Conservation (phyloP, 306 rosid genomes). For the Amphicarpaea edgeworthii region DNA sequence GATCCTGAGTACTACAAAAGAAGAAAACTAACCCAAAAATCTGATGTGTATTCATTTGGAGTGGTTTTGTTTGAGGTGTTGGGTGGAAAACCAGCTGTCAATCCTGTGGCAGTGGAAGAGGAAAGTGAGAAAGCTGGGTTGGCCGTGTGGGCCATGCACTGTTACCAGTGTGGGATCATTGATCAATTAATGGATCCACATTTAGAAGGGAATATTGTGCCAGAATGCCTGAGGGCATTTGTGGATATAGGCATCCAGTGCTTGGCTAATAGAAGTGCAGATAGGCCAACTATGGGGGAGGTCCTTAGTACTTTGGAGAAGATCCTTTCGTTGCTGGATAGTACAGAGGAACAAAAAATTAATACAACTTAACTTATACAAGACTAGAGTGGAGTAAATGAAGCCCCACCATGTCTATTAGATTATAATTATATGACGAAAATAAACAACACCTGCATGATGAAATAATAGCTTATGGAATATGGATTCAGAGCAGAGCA, state of each 20-base stretch:
- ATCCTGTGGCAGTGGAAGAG: conserved; percentile 44
- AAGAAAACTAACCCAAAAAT: conserved; percentile 54
- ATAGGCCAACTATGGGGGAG: conserved; percentile 58
- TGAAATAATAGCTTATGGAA: too few species aligned
- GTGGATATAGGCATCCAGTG: conserved; percentile 51
- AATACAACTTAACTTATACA: background rate
- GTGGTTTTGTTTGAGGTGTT: conserved; percentile 69
- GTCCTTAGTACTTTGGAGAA: conserved; percentile 50
- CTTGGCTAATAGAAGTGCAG: conserved; percentile 40
- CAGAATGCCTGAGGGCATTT: conserved; percentile 47
- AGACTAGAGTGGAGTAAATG: background rate
- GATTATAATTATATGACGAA: too few species aligned
- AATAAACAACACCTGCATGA: too few species aligned
- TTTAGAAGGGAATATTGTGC: conserved; percentile 40
- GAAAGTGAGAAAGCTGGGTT: conserved; percentile 49
- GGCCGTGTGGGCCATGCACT: conserved; percentile 55
- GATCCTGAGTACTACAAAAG: conserved; percentile 58
- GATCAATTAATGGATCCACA: conserved; percentile 49
- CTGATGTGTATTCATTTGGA: conserved; percentile 72
- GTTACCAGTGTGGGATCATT: conserved; percentile 42
- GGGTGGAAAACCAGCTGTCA: conserved; percentile 53
- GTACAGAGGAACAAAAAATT: conserved; percentile 32
- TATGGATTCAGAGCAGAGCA: too few species aligned
- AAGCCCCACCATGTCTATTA: background rate
- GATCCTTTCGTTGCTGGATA: conserved; percentile 35